A percentile compares a stretch with the other conserved stretches of the same genome.
Conservation (phyloP, 208 protist genomes). For the Trypanosomatidae sp. region DNA sequence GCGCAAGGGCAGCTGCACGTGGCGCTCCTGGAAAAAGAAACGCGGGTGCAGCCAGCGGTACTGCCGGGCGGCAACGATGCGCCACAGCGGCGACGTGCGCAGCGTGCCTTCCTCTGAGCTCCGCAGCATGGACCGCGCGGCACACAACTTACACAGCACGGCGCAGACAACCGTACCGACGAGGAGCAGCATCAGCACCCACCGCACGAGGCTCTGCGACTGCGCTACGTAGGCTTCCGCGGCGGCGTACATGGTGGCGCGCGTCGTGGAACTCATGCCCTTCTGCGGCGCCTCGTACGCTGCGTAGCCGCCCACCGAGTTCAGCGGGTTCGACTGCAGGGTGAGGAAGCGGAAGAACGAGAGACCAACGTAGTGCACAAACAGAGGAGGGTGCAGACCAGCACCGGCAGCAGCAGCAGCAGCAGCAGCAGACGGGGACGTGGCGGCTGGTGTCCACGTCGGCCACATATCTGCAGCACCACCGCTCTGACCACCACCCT, state of each 20-base stretch:
- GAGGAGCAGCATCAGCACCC: constrained; percentile 36
- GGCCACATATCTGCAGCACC: no score
- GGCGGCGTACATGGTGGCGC: constrained; percentile 1
- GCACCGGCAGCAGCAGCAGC: constrained; percentile 40
- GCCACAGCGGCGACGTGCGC: constrained; percentile 58
- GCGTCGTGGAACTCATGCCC: not conserved
- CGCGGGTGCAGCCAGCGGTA: constrained; percentile 73
- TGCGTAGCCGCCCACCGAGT: no score
- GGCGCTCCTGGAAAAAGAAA: constrained; percentile 48
- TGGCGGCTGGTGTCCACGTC: no score
- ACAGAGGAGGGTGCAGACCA: constrained; percentile 31
- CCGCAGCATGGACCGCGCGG: constrained; percentile 28
- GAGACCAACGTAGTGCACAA: constrained; percentile 19
- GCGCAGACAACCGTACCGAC: constrained; percentile 20
- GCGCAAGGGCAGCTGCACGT: constrained; percentile 65
- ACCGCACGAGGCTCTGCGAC: constrained; percentile 23
- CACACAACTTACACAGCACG: constrained; percentile 47
- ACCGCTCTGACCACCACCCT: no score
- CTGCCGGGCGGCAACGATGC: constrained; percentile 41
- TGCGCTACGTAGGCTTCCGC: constrained; percentile 19
- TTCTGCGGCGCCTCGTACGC: no score
- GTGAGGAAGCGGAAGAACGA: constrained; percentile 20
- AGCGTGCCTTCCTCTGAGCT: constrained; percentile 31
- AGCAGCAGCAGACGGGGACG: no score
- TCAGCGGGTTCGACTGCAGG: constrained; percentile 17